Base-by-base conservation (phyloP, 1,139 yeast species). In the Hyphopichia fennica region DNA sequence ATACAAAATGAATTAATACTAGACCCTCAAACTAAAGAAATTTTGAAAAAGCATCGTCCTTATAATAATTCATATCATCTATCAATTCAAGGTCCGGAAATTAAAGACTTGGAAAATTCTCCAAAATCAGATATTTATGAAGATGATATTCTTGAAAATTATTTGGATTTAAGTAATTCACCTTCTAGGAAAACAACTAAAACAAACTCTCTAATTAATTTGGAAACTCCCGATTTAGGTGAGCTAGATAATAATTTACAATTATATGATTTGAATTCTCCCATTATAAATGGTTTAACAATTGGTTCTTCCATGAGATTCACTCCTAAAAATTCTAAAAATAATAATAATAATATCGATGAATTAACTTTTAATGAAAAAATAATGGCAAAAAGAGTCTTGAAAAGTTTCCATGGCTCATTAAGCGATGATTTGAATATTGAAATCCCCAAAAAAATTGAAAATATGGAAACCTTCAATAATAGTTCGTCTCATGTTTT, bases 201-300 rank as follows among this genome's bases (percentile, higher is more conserved):
- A 18, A 33, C 25, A 1, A 23, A 32, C n/a, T 33, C 34, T 19
- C 25, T 22, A 9, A 25, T 42, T 30, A 35, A 16, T 35, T 35
- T 38, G 18, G 46, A 39, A 23, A 44, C 49, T 10, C 50, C 47
- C 2, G 52, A 44, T 13, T 46, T 45, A 13, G 32, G 45, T 2
- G 41, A 28, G 4, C 28, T 9, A 25, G 13, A 46, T 10, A 56
- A 49, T 17, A 45, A 53, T 30, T 49, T 62, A 29, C 62, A 61
- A 19, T 45, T 65, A 4, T 65, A 51, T 45, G 74, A 67, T 37
- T 47, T 64, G 9, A 58, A 53, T 40, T 65, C 72, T 25, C 75
- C 75, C 1, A 47, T 69, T 9, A 63, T 69, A 13, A 69, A 65
- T 46, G 75, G 75, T 0, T 50, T 69, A 17, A 69, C 71, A 1